Base-by-base conservation (phyloP, 2,329 filamentous ascomycete genomes). In the Aspergillus tamarii region DNA sequence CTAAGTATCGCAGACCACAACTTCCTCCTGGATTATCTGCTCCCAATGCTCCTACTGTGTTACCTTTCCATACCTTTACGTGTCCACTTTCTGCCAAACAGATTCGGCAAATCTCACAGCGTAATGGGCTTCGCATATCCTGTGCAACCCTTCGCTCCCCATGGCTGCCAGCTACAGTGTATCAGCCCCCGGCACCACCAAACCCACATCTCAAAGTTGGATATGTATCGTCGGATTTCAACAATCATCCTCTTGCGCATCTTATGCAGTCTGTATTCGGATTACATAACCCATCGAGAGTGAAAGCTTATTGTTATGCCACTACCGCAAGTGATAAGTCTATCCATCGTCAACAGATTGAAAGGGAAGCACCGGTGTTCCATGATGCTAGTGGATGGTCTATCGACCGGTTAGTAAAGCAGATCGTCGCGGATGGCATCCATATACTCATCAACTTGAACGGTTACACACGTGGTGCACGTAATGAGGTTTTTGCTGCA, bases 181-280 rank as follows among this genome's bases (percentile, higher is more conserved):
- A 92, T 72, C 87, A 88, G n/a, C 95, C 95, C 2, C 95, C 95
- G 0, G 78, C 87, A 2, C 94, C 95, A 1, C 95, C 95, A 1
- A 85, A 83, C 50, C 93, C 94, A 0, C 88, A 90, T 68, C 84
- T 99, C n/a, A 94, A 93, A 69, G 88, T 99, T 64, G 95, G 95
- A 54, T 99, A 99, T 76, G 89, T 99, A 43, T 98, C 95, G 4
- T 98, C 95, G 0, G 95, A 99, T 78, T 99, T 99, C 80, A 99
- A 99, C 75, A 99, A 99, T 72, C 95, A 99, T 75, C 95, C 95
- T 4, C 82, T 99, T 39, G 95, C 95, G 28, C 95, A 99, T 80
- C 78, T 99, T 61, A 99, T 99, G 95, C 95, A 99, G 80, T 98
- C 95, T 1, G 94, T 98, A 7, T 99, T 99, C 78, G 95, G 95